A percentile compares a stretch with the other conserved stretches of the same genome.
phyloP scores from a whole-genome alignment of 2,329 filamentous ascomycete species.

The Purpureocillium takamizusanense region DNA sequence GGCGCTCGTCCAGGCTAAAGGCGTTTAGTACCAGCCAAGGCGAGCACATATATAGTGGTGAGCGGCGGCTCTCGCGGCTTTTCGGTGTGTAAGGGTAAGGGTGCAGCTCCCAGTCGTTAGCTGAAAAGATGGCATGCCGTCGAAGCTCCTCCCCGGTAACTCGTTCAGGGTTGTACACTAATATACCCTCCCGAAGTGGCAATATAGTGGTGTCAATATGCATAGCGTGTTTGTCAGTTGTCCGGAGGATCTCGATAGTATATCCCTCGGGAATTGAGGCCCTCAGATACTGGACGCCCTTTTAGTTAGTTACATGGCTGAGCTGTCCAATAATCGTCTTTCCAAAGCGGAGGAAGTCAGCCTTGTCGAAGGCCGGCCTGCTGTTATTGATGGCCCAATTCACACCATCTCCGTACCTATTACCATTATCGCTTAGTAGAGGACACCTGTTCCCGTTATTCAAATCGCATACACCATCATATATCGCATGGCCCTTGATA shows the following conservation, averaged over 20 bases:
- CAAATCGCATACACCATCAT: constrained; percentile 3
- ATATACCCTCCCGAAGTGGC: constrained; percentile 15
- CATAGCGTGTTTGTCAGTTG: constrained; percentile 17
- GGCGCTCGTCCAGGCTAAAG: constrained; percentile 15
- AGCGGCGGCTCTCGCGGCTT: constrained; percentile 3
- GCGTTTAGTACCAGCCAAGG: constrained; percentile 17
- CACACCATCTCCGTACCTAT: background rate
- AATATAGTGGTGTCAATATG: constrained; percentile 22
- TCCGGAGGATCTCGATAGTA: constrained; percentile 16
- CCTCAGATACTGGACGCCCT: constrained; percentile 19
- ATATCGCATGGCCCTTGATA: constrained; percentile 10
- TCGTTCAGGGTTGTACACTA: constrained; percentile 16
- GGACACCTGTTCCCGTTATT: background rate
- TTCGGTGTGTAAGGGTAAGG: constrained; percentile 13
- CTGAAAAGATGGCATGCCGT: constrained; percentile 11
- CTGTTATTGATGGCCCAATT: constrained; percentile 22
- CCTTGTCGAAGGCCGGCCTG: constrained; percentile 22
- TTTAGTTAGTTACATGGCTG: constrained; percentile 22
- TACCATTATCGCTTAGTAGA: background rate
- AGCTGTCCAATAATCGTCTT: constrained; percentile 19
- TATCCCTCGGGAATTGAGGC: constrained; percentile 15
- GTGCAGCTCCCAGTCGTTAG: constrained; percentile 16
- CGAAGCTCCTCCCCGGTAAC: constrained; percentile 14
- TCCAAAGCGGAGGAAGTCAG: constrained; percentile 24
- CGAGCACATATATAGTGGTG: constrained; percentile 17